phyloP scores from a whole-genome alignment of 2,329 filamentous ascomycete species.

The Colletotrichum phormii region DNA sequence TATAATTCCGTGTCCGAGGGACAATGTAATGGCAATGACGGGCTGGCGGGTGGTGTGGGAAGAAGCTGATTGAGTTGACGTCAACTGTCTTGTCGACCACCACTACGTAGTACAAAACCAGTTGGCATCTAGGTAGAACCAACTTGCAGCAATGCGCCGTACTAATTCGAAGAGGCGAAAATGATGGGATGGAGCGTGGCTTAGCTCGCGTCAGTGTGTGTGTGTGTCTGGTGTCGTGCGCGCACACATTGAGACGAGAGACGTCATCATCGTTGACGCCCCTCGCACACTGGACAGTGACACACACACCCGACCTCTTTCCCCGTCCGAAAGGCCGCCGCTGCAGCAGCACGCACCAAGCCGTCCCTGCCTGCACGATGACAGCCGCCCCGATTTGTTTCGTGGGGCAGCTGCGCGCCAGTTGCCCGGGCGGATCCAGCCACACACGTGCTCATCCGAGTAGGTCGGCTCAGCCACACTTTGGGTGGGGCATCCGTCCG shows the following conservation, averaged over 20 bases:
- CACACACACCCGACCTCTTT: background rate
- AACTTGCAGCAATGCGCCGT: background rate
- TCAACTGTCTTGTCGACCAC: background rate
- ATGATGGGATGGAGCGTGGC: slow-evolving; percentile 10
- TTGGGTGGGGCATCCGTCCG: background rate
- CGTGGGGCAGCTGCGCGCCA: background rate
- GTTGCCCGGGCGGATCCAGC: background rate
- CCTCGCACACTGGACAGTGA: background rate
- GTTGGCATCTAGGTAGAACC: background rate
- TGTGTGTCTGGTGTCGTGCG: background rate
- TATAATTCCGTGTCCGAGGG: background rate
- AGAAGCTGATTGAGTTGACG: background rate
- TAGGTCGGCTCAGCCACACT: background rate
- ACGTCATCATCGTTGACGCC: slow-evolving; percentile 26
- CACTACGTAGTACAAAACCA: background rate
- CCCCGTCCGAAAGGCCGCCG: background rate
- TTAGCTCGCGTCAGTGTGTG: background rate
- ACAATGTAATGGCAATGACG: background rate
- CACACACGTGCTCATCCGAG: background rate
- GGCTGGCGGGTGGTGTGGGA: background rate
- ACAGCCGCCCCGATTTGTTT: background rate
- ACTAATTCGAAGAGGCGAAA: background rate
- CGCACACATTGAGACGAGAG: background rate
- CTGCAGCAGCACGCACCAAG: background rate
- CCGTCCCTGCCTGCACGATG: background rate